These are phyloP conservation scores for Avena sativa DNA, from an alignment of 176 grass and related monocot genomes.

Conservation along the genomic window DNA sequence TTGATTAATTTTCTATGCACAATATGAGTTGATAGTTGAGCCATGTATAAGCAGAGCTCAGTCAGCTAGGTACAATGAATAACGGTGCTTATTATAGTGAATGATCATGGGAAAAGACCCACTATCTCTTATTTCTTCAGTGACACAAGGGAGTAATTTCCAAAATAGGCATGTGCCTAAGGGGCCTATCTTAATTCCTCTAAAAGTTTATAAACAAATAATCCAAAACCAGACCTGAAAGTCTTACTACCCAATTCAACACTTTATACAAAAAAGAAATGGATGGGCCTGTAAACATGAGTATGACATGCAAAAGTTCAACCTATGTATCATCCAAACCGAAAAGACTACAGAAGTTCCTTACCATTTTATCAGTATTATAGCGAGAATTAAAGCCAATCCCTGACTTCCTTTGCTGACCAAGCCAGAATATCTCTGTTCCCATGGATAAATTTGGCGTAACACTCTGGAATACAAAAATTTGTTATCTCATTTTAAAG, in stretches of 20 bases:
- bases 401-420: conserved; percentile 96
- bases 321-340: neutral
- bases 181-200: neutral
- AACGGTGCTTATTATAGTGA: neutral
- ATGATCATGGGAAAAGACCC: neutral
- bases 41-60: neutral
- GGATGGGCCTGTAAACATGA: neutral
- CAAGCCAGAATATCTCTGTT: conserved; percentile 96
- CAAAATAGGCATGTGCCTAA: neutral
- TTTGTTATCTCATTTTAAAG: neutral
- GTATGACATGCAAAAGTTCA: neutral
- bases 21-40: neutral
- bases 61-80: neutral
- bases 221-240: neutral
- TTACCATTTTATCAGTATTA: conserved; percentile 97
- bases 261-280: neutral
- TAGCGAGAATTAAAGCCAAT: conserved; percentile 93
- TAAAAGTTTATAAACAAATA: neutral
- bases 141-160: neutral
- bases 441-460: conserved; percentile 88
- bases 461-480: conserved; percentile 75
- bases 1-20: neutral
- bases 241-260: neutral
- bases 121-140: neutral
- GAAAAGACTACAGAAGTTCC: neutral